A percentile compares a stretch with the other conserved stretches of the same genome.
Evolutionary conservation across 176 grass and related monocot species (phyloP).

Genomic region (Musa itinerans): DNA sequence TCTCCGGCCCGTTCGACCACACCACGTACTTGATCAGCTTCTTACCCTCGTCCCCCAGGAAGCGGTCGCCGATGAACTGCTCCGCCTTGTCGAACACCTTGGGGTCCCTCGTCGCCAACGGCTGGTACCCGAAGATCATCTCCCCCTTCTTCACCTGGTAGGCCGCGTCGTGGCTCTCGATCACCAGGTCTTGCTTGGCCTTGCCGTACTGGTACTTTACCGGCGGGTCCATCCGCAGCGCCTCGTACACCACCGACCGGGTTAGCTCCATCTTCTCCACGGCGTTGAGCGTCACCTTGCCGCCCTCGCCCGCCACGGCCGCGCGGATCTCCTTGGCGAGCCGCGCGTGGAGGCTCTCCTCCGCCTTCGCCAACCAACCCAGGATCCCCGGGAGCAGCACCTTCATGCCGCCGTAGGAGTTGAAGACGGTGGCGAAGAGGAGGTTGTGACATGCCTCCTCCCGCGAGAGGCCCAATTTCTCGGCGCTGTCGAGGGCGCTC

Average conservation of each 20-base stretch:
- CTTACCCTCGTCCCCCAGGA: conserved; percentile 47
- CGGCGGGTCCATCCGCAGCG: conserved; percentile 56
- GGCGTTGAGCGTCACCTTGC: conserved; percentile 33
- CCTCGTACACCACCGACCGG: conserved; percentile 68
- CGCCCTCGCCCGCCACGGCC: conserved; percentile 31
- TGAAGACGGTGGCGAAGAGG: conserved; percentile 53
- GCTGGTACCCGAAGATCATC: conserved; percentile 76
- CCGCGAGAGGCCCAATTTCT: conserved; percentile 34
- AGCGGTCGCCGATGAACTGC: conserved; percentile 54
- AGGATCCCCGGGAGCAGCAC: conserved; percentile 41
- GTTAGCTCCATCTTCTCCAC: conserved; percentile 61
- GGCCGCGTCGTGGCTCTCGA: conserved; percentile 47
- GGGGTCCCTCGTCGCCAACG: conserved; percentile 39
- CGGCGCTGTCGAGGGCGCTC: conserved; percentile 33
- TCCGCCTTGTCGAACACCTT: conserved; percentile 43
- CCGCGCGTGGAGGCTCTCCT: conserved; percentile 26
- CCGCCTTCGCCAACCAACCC: conserved; percentile 18
- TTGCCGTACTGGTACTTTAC: conserved; percentile 66
- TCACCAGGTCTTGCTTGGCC: conserved; percentile 42
- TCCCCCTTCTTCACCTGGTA: conserved; percentile 51
- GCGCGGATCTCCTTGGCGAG: conserved; percentile 37
- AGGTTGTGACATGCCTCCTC: conserved; percentile 72
- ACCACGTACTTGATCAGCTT: conserved; percentile 63
- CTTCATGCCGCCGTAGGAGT: conserved; percentile 61
- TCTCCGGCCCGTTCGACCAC: conserved; percentile 65